These are phyloP conservation scores for Auxenochlorella pyrenoidosa DNA, from an alignment of 139 green algal species.

Conservation along the genomic window DNA sequence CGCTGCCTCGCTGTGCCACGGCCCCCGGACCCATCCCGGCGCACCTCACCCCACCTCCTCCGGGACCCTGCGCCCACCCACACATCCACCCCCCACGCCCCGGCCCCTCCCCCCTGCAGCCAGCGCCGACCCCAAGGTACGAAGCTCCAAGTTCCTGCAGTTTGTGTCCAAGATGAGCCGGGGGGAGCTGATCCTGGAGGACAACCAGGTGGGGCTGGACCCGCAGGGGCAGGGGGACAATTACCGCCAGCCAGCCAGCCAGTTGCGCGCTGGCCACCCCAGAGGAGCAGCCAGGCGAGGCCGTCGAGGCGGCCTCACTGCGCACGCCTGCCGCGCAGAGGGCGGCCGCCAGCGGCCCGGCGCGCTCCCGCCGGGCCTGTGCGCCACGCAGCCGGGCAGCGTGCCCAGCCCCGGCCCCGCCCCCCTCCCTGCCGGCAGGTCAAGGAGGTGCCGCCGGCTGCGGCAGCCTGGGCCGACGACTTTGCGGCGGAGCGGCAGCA, in stretches of 20 bases:
- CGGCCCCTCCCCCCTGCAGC: constrained; percentile 41
- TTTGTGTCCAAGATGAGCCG: constrained; percentile 97
- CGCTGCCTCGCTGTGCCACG: no score
- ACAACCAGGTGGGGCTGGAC: constrained; percentile 69
- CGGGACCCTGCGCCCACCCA: neutral
- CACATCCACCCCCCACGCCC: constrained; percentile 47
- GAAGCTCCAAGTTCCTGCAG: constrained; percentile 92
- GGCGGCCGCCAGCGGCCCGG: no score
- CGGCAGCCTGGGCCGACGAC: constrained; percentile 59
- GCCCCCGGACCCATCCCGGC: neutral
- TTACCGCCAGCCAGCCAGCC: no score
- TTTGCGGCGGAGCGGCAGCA: constrained; percentile 45
- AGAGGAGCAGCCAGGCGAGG: no score
- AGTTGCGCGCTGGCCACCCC: no score
- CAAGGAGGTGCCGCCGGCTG: constrained; percentile 60
- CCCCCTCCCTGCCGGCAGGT: constrained; percentile 45
- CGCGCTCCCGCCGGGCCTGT: no score
- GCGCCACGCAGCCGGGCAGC: no score
- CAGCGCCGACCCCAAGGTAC: constrained; percentile 83
- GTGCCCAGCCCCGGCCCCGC: neutral
- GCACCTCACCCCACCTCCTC: neutral
- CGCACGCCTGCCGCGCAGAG: no score
- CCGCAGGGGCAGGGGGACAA: no score
- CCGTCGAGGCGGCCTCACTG: no score
- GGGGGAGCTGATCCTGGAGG: constrained; percentile 85